Conservation (phyloP, 2,329 filamentous ascomycete species). For the Metarhizium guizhouense region DNA sequence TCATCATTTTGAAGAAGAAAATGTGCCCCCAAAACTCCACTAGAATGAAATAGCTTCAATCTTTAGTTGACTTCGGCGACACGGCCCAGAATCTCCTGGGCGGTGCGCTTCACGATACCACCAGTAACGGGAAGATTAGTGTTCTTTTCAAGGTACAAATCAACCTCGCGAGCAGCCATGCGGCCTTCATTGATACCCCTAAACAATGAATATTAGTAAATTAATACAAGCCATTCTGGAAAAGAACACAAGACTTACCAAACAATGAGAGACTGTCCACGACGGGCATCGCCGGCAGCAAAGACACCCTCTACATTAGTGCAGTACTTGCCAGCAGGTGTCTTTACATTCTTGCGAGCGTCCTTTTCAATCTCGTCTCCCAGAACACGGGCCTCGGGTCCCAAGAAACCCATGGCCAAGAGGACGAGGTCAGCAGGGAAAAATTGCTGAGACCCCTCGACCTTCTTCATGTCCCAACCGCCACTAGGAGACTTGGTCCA, state of each 20-base stretch:
- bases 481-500: slow-evolving; percentile 86
- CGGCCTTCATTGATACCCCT: slow-evolving; percentile 97
- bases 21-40: background rate
- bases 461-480: slow-evolving; percentile 98
- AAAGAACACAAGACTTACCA: slow-evolving; percentile 52
- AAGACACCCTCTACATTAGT: slow-evolving; percentile 87
- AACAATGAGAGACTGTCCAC: slow-evolving; percentile 91
- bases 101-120: slow-evolving; percentile 82
- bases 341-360: slow-evolving; percentile 92
- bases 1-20: background rate
- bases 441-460: slow-evolving; percentile 87
- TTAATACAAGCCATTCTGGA: background rate
- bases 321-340: slow-evolving; percentile 73
- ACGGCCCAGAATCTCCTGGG: slow-evolving; percentile 53
- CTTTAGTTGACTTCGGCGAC: slow-evolving; percentile 10
- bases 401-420: slow-evolving; percentile 94
- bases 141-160: slow-evolving; percentile 72
- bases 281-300: slow-evolving; percentile 88
- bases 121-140: slow-evolving; percentile 82
- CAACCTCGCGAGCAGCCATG: slow-evolving; percentile 84
- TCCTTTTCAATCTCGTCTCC: slow-evolving; percentile 88
- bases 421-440: slow-evolving; percentile 94
- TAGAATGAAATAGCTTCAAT: background rate
- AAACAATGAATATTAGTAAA: slow-evolving; percentile 22
- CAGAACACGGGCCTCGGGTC: slow-evolving; percentile 80